Percentiles rank a stretch among this genome's conserved stretches.
Evolutionary conservation across 148 eudicot species (phyloP).

Genomic region (Fagopyrum esculentum): DNA sequence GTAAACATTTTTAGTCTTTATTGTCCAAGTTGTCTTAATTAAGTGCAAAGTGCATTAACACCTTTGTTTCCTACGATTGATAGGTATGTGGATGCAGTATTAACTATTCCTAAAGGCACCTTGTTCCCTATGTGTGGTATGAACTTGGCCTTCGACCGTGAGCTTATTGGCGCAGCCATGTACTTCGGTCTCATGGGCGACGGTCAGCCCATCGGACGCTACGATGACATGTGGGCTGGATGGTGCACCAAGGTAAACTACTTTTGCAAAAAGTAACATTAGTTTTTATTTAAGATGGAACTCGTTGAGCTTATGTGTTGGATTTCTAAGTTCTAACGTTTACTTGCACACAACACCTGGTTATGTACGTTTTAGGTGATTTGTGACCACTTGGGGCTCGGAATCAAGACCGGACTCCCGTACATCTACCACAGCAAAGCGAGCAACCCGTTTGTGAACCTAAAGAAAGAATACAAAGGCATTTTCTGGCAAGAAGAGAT

Average conservation of each 20-base stretch:
- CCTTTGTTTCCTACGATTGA: background rate
- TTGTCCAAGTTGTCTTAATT: too few species aligned
- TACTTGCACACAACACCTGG: background rate
- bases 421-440: too few species aligned
- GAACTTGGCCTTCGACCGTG: constrained; percentile 60
- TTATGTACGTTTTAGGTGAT: constrained; percentile 24
- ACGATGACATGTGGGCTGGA: constrained; percentile 71
- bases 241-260: constrained; percentile 47
- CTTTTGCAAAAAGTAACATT: background rate
- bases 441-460: too few species aligned
- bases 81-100: constrained; percentile 58
- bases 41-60: background rate
- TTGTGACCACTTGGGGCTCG: constrained; percentile 53
- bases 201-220: constrained; percentile 67
- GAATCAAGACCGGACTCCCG: constrained; percentile 49
- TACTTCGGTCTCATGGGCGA: constrained; percentile 76
- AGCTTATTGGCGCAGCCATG: constrained; percentile 62
- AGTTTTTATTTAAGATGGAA: too few species aligned
- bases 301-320: too few species aligned
- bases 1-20: background rate
- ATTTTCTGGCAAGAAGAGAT: constrained; percentile 5
- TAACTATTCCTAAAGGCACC: constrained; percentile 57
- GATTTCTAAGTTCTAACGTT: too few species aligned
- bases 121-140: constrained; percentile 70
- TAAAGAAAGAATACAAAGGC: too few species aligned